Evolutionary conservation across 139 green algal species (phyloP).

Genomic region (Chlamydomonas incerta): DNA sequence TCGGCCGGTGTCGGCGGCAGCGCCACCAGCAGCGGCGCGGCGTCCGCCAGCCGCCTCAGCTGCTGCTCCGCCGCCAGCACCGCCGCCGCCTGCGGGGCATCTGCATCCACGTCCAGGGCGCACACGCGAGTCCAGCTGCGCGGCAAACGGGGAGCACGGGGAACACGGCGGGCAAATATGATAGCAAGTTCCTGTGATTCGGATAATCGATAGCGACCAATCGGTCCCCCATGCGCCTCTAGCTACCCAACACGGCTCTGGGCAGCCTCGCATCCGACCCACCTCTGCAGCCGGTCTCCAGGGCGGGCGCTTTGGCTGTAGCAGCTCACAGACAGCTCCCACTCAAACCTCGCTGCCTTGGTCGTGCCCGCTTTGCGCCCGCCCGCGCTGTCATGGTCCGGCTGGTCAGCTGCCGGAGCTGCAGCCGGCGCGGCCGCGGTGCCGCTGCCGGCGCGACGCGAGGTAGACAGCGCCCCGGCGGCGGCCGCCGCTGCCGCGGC

Average conservation of each 20-base stretch:
- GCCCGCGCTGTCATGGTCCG: neutral
- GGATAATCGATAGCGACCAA: no score
- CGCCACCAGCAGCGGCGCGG: neutral
- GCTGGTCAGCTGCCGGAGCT: no score
- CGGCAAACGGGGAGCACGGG: no score
- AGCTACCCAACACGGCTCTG: neutral
- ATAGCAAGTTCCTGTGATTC: no score
- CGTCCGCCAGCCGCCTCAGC: neutral
- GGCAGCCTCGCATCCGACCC: neutral
- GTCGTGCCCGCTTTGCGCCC: neutral
- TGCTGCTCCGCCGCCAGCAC: neutral
- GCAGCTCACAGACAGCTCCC: slow-evolving; percentile 34
- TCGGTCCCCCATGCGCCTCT: neutral
- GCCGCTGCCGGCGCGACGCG: neutral
- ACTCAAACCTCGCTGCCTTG: neutral
- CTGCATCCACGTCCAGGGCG: neutral
- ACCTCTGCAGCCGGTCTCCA: slow-evolving; percentile 14
- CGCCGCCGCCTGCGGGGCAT: neutral
- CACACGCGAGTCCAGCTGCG: slow-evolving; percentile 21
- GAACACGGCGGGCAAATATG: neutral
- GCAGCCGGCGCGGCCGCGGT: neutral
- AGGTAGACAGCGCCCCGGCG: no score
- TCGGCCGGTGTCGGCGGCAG: neutral
- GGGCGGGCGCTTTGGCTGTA: neutral
- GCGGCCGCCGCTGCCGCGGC: no score